Evolutionary conservation across 345 rosid genomes (phyloP), one percentile per base, ranked within the genome.

Genomic region (Acer negundo): DNA sequence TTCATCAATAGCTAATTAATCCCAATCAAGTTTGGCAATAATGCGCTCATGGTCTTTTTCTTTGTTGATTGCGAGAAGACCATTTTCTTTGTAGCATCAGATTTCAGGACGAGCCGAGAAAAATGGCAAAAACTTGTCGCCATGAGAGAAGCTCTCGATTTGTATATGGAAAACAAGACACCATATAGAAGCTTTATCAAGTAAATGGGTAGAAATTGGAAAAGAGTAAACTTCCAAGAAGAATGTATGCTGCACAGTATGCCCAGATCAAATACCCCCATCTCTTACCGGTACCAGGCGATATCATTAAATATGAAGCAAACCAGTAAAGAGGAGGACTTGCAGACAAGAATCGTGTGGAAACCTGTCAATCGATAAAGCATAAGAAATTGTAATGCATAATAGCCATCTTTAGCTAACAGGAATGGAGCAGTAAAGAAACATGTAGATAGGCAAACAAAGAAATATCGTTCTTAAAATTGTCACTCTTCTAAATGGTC

Each of bases 281-380:
- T 81, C 69, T 81, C 79, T 69, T 82, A 24, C 80, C 69, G 23
- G 56, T 65, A 31, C 84, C 76, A 31, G 86, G 79, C 44, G 89
- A 84, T 47, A 67, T 77, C 83, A 83, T 77, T 73, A 84, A 23
- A 77, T 83, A 75, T 0, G 97, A 87, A 67, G 97, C 97, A 82
- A 89, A 96, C 97, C 98, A 94, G 84, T 94, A 96, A 13, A 92
- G 90, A 3, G 92, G 89, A 74, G 95, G 95, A 70, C 93, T 90
- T 19, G 98, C 92, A 13, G 99, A 94, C 86, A 96, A 84, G 85
- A 96, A 96, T 5, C 98, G 90, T 23, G 97, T 92, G 3, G 97
- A 88, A 62, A 96, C 46, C 46, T 42, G 46, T 42, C 46, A 42
- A 42, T 42, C 0, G 10, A 42, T 42, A 42, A 42, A 42, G 35